Conservation (phyloP, 331 rosid species). For the Telfairia occidentalis region DNA sequence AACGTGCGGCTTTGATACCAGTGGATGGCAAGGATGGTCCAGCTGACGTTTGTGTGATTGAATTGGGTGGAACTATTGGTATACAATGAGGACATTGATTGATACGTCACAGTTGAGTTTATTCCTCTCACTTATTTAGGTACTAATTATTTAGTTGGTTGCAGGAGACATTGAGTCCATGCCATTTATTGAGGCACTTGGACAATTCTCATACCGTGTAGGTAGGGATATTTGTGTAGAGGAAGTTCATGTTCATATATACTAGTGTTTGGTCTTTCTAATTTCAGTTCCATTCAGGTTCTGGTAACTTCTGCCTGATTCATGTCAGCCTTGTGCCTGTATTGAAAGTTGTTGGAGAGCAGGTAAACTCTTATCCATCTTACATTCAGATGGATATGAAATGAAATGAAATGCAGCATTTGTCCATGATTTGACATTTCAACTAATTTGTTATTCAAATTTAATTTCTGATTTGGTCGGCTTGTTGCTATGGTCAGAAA, state of each 20-base stretch:
- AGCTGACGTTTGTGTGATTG: constrained; percentile 90
- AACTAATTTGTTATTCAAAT: not conserved
- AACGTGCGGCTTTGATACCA: constrained; percentile 60
- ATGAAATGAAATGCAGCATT: not conserved
- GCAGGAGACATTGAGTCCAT: constrained; percentile 95
- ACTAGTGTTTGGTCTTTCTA: not conserved
- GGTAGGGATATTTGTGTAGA: constrained; percentile 33
- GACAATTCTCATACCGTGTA: constrained; percentile 76
- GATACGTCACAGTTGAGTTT: constrained; percentile 3
- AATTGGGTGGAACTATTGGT: constrained; percentile 98
- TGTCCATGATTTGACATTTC: not conserved
- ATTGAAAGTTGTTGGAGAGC: constrained; percentile 86
- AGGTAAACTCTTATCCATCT: constrained; percentile 30
- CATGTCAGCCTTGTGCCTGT: constrained; percentile 99
- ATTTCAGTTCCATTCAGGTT: constrained; percentile 32
- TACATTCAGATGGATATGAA: not conserved
- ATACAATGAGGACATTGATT: constrained; percentile 16
- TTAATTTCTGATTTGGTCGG: constrained; percentile 1
- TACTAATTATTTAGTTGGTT: constrained; percentile 19
- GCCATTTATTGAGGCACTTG: constrained; percentile 88
- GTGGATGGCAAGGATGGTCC: constrained; percentile 72
- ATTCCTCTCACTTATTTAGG: not conserved
- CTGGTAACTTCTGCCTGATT: constrained; percentile 74
- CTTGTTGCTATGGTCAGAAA: constrained; percentile 42
- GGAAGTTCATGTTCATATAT: not conserved